These are phyloP conservation scores for Cordyceps sp. DNA, from an alignment of 2,329 filamentous ascomycete species.

Conservation along the genomic window DNA sequence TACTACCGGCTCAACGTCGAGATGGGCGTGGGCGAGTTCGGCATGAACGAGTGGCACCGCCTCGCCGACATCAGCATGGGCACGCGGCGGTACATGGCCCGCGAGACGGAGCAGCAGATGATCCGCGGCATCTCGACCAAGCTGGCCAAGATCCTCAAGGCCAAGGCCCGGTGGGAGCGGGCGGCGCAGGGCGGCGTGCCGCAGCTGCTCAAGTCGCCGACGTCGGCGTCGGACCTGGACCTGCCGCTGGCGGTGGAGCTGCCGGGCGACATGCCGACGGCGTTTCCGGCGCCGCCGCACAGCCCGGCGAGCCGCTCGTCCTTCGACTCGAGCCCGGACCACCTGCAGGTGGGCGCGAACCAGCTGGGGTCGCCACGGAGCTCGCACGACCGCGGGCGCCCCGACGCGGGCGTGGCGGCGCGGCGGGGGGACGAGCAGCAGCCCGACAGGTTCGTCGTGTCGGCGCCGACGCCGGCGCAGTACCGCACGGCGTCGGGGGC, in stretches of 20 bases:
- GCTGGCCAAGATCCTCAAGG: slow-evolving; percentile 66
- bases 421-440: slow-evolving; percentile 21
- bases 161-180: slow-evolving; percentile 51
- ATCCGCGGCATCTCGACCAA: slow-evolving; percentile 63
- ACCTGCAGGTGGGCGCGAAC: slow-evolving; percentile 22
- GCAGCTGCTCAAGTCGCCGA: slow-evolving; percentile 24
- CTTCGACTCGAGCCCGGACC: slow-evolving; percentile 39
- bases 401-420: slow-evolving; percentile 15
- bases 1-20: slow-evolving; percentile 97
- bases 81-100: slow-evolving; percentile 68
- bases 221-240: slow-evolving; percentile 20
- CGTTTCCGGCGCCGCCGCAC: slow-evolving; percentile 18
- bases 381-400: slow-evolving; percentile 34
- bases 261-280: slow-evolving; percentile 34
- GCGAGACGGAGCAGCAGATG: slow-evolving; percentile 58
- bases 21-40: slow-evolving; percentile 88
- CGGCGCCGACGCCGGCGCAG: slow-evolving; percentile 40
- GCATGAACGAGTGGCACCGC: slow-evolving; percentile 96
- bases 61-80: slow-evolving; percentile 90
- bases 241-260: slow-evolving; percentile 38
- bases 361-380: slow-evolving; percentile 28
- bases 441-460: slow-evolving; percentile 38
- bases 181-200: slow-evolving; percentile 22
- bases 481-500: slow-evolving; percentile 39
- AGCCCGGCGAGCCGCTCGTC: slow-evolving; percentile 30